Base-by-base conservation (phyloP, 169 alveolate species). In the Eimeria necatrix region DNA sequence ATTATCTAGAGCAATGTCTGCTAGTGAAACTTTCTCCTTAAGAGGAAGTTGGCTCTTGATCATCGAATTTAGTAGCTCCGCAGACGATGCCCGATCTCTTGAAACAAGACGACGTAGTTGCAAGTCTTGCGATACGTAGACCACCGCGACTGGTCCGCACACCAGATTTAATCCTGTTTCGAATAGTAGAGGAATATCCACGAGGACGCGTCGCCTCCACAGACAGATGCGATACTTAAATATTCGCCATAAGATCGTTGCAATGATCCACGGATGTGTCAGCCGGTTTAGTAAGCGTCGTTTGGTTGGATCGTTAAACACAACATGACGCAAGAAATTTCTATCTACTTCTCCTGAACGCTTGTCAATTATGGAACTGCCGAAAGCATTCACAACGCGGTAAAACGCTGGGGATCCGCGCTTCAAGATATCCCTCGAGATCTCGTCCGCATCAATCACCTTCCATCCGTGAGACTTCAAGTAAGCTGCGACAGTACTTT, bases 81-180 rank as follows among this genome's bases (percentile, higher is more conserved):
- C 80, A 61, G 92, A 61, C 5, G 80, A 85, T 4, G 80, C 4
- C 81, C 64, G 32, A 46, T 85, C 92, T 18, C 92, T 76, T n/a
- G 48, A 4, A 59, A 85, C 41, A 22, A 85, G 92, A 59, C 92
- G 92, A 7, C 22, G 64, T 51, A 85, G 70, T 59, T 85, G 92
- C 81, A 85, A 56, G 22, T 85, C 92, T 41, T 61, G 61, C 6
- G 48, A 24, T 8, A 46, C 80, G 64, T 4, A 56, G 7, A 85
- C 92, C 81, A 85, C 92, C 46, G 74, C 80, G 22, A 85, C 92
- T 26, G 92, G 92, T 48, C 92, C 92, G 20, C 92, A 85, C 2
- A 85, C 20, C 8, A 85, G 81, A 41, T 85, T 85, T 2, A 85
- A 16, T 7, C 51, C 48, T 32, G 92, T 85, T 48, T 85, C 92